Evolutionary conservation across 192 early-diverging fungal genomes (phyloP), one percentile per base, ranked within the genome.

Genomic region (Chytriomyces hyalinus): DNA sequence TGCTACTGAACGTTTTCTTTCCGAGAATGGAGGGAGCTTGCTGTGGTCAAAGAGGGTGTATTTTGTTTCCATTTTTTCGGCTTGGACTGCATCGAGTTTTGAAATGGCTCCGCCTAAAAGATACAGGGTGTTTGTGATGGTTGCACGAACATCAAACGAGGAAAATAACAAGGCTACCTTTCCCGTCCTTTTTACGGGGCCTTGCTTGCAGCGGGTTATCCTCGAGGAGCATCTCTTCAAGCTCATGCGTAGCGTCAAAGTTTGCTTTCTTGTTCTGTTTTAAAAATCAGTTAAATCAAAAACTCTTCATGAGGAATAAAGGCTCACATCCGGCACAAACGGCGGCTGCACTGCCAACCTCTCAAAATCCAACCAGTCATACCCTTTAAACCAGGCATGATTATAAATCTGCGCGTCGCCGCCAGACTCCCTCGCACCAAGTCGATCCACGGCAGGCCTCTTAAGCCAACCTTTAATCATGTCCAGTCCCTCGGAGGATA

Each of bases 1-100:
- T 64, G n/a, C 63, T 36, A 17, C 45, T 36, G 73, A 73, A n/a
- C 72, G 72, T 48, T 73, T 73, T 43, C 67, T 22, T 48, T 69
- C 64, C 10, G 10, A 22, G 8, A 22, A n/a, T 51, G 61, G 53
- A 17, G 69, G 57, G 15, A 75, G 75, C 70, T 94, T 93, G 11
- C 91, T 90, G 70, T 85, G 92, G 63, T 95, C 94, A 73, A 89
- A 95, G 3, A 90, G 80, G 15, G 86, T 81, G 72, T 93, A 95
- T 70, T 93, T 91, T 62, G 92, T 91, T 64, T 94, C 92, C 92
- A 95, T 94, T 87, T 88, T 90, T 91, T 90, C 65, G 91, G 90
- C 48, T 80, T 85, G 6, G 85, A 84, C 36, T 86, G 60, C 36
- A 47, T 68, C 36, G 4, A 59, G 9, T 20, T 75, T 66, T 49